These are phyloP conservation scores for Francoa sonchifolia DNA, from an alignment of 441 rosid genomes.

Conservation along the genomic window DNA sequence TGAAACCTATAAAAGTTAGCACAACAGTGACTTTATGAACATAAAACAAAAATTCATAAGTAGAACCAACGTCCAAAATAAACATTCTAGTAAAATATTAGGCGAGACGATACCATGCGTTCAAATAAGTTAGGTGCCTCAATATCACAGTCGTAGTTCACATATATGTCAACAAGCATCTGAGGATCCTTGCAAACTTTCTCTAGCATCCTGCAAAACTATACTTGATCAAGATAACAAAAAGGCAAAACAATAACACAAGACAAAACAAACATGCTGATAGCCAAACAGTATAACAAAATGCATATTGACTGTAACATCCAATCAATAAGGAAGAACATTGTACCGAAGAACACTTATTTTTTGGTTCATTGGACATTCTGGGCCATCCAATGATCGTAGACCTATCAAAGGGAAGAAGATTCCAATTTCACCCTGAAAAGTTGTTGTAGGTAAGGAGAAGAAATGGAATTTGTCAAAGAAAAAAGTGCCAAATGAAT, in stretches of 20 bases:
- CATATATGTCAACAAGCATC: slow-evolving; percentile 97
- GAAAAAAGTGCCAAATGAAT: slow-evolving; percentile 2
- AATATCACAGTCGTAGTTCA: slow-evolving; percentile 97
- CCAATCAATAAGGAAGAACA: slow-evolving; percentile 16
- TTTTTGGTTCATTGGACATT: slow-evolving; percentile 69
- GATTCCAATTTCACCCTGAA: slow-evolving; percentile 94
- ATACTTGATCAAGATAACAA: slow-evolving; percentile 17
- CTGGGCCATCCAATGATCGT: slow-evolving; percentile 81
- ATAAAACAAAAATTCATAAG: slow-evolving; percentile 4
- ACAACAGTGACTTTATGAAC: slow-evolving; percentile 12
- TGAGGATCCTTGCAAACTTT: slow-evolving; percentile 94
- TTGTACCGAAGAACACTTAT: slow-evolving; percentile 79
- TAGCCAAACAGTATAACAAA: slow-evolving; percentile 9
- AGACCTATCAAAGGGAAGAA: slow-evolving; percentile 94
- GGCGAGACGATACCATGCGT: slow-evolving; percentile 57
- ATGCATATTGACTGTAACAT: slow-evolving; percentile 14
- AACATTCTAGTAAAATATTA: slow-evolving; percentile 10
- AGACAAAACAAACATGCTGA: slow-evolving; percentile 4
- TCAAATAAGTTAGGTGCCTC: slow-evolving; percentile 99
- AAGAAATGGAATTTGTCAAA: not conserved
- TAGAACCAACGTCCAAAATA: slow-evolving; percentile 3
- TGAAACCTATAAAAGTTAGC: slow-evolving; percentile 48
- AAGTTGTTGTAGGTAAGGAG: slow-evolving; percentile 6
- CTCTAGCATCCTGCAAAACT: slow-evolving; percentile 78
- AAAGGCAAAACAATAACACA: slow-evolving; percentile 4